Evolutionary conservation across 2,329 filamentous ascomycete species (phyloP).

Genomic region (Botrytis deweyae): DNA sequence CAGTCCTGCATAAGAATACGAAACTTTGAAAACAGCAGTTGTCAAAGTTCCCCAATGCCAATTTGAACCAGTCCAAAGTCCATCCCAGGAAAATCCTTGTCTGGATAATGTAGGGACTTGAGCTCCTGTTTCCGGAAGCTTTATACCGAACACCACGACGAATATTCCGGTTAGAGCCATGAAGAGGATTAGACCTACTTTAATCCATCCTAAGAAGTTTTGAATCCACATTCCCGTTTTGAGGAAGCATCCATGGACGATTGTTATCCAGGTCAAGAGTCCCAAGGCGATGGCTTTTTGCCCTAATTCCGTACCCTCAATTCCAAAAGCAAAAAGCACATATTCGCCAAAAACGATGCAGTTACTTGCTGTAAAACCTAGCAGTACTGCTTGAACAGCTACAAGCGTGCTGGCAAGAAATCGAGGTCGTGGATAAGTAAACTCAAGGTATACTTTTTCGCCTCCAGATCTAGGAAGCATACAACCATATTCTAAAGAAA

Average conservation of each 20-base stretch:
- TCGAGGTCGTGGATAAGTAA: constrained; percentile 51
- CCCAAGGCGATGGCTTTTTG: constrained; percentile 48
- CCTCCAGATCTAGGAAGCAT: constrained; percentile 50
- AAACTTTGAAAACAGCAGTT: constrained; percentile 55
- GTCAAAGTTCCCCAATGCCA: constrained; percentile 67
- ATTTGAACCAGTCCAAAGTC: constrained; percentile 62
- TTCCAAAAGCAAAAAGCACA: constrained; percentile 46
- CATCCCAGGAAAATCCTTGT: constrained; percentile 45
- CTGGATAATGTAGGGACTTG: neutral
- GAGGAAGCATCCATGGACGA: constrained; percentile 59
- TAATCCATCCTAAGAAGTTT: constrained; percentile 62
- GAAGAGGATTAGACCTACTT: constrained; percentile 58
- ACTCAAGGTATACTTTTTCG: constrained; percentile 55
- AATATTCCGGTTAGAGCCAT: constrained; percentile 62
- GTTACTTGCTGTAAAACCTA: constrained; percentile 54
- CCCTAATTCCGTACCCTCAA: constrained; percentile 47
- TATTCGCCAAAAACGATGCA: constrained; percentile 54
- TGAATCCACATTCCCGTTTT: constrained; percentile 59
- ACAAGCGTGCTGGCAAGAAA: constrained; percentile 54
- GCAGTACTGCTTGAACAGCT: constrained; percentile 50
- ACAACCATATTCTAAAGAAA: constrained; percentile 48
- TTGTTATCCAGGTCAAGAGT: constrained; percentile 55
- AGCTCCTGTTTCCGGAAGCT: constrained; percentile 34
- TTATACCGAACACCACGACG: constrained; percentile 50
- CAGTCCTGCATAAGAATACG: constrained; percentile 56